phyloP scores from a whole-genome alignment of 1,284 basidiomycete species.

The Ganoderma multipileum region DNA sequence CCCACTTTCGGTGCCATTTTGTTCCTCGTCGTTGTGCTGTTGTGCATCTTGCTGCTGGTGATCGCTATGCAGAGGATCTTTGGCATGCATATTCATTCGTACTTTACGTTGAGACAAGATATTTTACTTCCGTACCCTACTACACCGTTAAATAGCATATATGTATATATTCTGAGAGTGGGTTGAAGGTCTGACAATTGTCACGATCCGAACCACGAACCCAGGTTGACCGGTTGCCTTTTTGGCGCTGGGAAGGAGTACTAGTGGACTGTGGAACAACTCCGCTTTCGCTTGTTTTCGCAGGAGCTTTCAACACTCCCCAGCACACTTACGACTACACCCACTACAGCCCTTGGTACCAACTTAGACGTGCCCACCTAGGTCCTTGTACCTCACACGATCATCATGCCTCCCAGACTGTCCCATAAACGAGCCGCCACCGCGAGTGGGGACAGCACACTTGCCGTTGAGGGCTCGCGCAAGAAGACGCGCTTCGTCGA shows the following conservation, averaged over 20 bases:
- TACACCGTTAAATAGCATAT: background rate
- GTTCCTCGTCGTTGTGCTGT: background rate
- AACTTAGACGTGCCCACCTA: background rate
- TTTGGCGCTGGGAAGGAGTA: background rate
- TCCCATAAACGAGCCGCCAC: conserved; percentile 65
- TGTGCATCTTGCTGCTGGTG: background rate
- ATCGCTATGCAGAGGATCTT: background rate
- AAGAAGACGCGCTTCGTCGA: conserved; percentile 88
- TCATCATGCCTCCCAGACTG: conserved; percentile 54
- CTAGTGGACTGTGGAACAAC: too few species aligned
- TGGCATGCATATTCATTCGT: background rate
- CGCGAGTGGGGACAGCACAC: conserved; percentile 44
- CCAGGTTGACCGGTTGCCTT: background rate
- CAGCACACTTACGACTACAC: background rate
- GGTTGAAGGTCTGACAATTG: too few species aligned
- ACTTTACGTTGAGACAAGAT: background rate
- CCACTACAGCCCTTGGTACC: background rate
- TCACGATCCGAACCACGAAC: too few species aligned
- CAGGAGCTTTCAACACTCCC: background rate
- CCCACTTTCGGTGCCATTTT: background rate
- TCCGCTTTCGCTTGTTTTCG: too few species aligned
- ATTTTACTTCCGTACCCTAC: background rate
- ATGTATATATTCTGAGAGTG: background rate
- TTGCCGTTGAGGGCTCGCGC: conserved; percentile 34
- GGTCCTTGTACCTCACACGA: too few species aligned